Evolutionary conservation across 1,284 basidiomycete species (phyloP).

Genomic region (Athelia sp.): DNA sequence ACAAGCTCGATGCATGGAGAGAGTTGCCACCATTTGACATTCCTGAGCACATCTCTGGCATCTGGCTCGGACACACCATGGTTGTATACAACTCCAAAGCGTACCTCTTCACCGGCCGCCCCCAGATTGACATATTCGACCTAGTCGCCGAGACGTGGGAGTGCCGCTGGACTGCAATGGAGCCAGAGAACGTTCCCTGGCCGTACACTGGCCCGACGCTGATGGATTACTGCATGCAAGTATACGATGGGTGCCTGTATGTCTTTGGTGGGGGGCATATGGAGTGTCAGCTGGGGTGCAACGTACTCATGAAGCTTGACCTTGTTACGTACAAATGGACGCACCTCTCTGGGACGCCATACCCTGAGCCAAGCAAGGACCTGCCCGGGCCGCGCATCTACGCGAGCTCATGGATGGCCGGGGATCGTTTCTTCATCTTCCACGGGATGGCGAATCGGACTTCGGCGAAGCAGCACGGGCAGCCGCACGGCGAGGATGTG

Average conservation of each 20-base stretch:
- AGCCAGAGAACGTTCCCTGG: conserved; percentile 6
- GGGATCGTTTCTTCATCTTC: conserved; percentile 26
- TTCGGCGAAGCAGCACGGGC: no score
- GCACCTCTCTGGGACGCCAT: conserved; percentile 14
- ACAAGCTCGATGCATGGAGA: conserved; percentile 24
- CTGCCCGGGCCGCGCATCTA: conserved; percentile 27
- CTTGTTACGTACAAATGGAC: conserved; percentile 14
- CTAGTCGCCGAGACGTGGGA: conserved; percentile 25
- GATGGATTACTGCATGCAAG: conserved; percentile 22
- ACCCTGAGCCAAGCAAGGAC: conserved; percentile 13
- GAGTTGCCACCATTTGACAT: conserved; percentile 19
- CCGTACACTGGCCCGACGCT: conserved; percentile 13
- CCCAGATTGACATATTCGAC: conserved; percentile 26
- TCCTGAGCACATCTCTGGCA: conserved; percentile 17
- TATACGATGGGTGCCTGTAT: conserved; percentile 20
- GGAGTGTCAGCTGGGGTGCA: conserved; percentile 13
- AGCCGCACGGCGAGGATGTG: no score
- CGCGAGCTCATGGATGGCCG: conserved; percentile 26
- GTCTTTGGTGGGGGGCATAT: conserved; percentile 24
- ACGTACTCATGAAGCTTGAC: conserved; percentile 19
- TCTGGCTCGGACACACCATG: conserved; percentile 11
- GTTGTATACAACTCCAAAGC: conserved; percentile 25
- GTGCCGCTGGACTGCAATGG: conserved; percentile 22
- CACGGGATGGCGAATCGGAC: conserved; percentile 30
- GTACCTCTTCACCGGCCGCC: conserved; percentile 25